Base-by-base conservation (phyloP, 1,284 basidiomycete genomes). In the Xerocomus minutiporus region DNA sequence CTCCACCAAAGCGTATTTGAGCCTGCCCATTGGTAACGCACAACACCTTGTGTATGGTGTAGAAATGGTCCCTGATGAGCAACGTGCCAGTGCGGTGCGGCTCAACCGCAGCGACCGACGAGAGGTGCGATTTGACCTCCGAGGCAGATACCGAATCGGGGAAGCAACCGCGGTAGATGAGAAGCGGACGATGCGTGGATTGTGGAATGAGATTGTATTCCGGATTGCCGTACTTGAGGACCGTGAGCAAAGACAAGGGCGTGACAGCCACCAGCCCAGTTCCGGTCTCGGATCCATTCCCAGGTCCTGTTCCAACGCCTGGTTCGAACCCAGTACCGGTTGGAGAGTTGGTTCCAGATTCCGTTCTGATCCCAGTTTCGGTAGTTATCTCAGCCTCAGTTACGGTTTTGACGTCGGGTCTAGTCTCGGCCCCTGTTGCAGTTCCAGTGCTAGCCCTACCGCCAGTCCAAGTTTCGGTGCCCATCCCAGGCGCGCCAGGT, bases 191-290 rank as follows among this genome's bases (percentile, higher is more conserved):
- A 15, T 38, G 48, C 2, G 20, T 17, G 34, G 42, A 50, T 23
- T 34, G 48, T 5, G 39, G 48, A 34, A 49, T 28, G 23, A 49
- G 48, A 23, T 41, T 42, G 31, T 49, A 42, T 26, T 49, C 48
- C 12, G 48, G 48, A 23, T n/a, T 42, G 5, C 48, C 48, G 13
- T 49, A 49, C 48, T 49, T 49, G 48, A 49, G 23, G 17, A 49
- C 39, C 4, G 48, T 41, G 31, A 49, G 48, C 8, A 39, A 34
- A 29, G 48, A 34, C 39, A 49, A 28, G 39, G 48, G 48, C 8
- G 48, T 49, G 39, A 49, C 23, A 23, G 23, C 29, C 13, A 49
- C 39, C 15, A 17, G 44, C 29, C 31, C 44, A 15, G 5, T 5
- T 23, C 31, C 31, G 20, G 20, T 45, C 31, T 45, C 44, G 20